Base-by-base conservation (phyloP, 2,329 filamentous ascomycete species). In the Lasiodiplodia sp. region DNA sequence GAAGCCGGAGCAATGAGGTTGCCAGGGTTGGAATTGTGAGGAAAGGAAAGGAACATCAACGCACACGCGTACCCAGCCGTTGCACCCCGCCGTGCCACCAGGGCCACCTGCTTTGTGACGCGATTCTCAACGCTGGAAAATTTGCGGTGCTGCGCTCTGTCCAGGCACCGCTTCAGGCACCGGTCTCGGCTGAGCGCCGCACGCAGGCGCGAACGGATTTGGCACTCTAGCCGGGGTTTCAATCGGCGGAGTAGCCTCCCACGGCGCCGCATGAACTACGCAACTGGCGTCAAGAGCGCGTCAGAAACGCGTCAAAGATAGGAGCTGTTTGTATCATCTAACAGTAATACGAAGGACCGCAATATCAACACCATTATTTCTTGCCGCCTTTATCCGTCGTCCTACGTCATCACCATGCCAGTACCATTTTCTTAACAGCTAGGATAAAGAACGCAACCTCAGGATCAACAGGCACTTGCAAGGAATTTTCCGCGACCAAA, bases 1-100 rank as follows among this genome's bases (percentile, higher is more conserved):
- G 78, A 81, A 81, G 72, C 76, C 77, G 28, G 79, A 81, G 57
- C 69, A 70, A 53, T 69, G 68, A 69, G 37, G 3, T n/a, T 25
- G 34, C 40, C 66, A 40, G 14, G 3, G 37, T 21, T 34, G 44
- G 47, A 38, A 40, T 23, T 34, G 55, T 12, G 7, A 18, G 44
- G 44, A 28, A 18, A 44, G 37, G 47, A 44, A 37, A 66, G 64
- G 64, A 57, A 44, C 58, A 16, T 52, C 37, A 34, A 14, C 18
- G 25, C 18, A 21, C 60, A 38, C 60, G 25, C 34, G 47, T 18
- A 14, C 51, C 53, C 63, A 47, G 63, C 51, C 63, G 63, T 55
- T 56, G 63, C 49, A 47, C 23, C 49, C 63, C 37, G 52, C 51
- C 49, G 52, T 38, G 38, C 55, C 63, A 56, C 49, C 63, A 44